Evolutionary conservation across 2,329 filamentous ascomycete species (phyloP), one percentile per base, ranked within the genome.

Genomic region (Penicillium sp.): DNA sequence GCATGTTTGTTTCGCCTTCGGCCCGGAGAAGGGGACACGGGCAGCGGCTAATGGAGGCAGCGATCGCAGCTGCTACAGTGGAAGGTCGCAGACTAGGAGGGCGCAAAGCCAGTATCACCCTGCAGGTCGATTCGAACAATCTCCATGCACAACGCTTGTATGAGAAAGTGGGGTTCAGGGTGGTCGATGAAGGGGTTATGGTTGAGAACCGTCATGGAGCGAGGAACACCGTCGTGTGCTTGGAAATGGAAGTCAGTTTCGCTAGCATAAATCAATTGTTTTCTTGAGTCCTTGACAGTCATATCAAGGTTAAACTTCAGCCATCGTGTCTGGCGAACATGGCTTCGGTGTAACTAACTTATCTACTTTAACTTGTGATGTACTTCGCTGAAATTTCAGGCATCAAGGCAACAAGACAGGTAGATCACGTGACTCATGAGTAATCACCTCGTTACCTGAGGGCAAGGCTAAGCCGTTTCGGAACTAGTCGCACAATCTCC

Each of bases 1-100:
- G 68, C n/a, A 68, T 72, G 63, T 73, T 70, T 55, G 68, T 71
- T 43, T 58, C 63, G 38, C 64, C 65, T n/a, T 49, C 64, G 6
- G 59, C 51, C 17, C 60, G 69, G 37, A 58, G 61, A 54, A 64
- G 62, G 43, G 67, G 66, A 5, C 55, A 67, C 42, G 70, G 62
- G 5, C 63, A 57, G 45, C 65, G 59, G 35, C 57, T 73, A 25
- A 31, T 73, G 6, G 58, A 62, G 10, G 55, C 61, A 6, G 55
- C 58, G 7, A 43, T 66, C 1, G 48, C 60, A 14, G 38, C 43
- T n/a, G 63, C 54, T 4, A 45, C 50, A 8, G 31, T 59, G 11
- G 67, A 71, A 14, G 59, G 50, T 17, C 35, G 20, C 15, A 17
- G 14, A 4, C 47, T 57, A 20, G 39, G 48, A 5, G 67, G 54